phyloP scores from a whole-genome alignment of 2,329 filamentous ascomycete genomes.

The Fusarium sp. region DNA sequence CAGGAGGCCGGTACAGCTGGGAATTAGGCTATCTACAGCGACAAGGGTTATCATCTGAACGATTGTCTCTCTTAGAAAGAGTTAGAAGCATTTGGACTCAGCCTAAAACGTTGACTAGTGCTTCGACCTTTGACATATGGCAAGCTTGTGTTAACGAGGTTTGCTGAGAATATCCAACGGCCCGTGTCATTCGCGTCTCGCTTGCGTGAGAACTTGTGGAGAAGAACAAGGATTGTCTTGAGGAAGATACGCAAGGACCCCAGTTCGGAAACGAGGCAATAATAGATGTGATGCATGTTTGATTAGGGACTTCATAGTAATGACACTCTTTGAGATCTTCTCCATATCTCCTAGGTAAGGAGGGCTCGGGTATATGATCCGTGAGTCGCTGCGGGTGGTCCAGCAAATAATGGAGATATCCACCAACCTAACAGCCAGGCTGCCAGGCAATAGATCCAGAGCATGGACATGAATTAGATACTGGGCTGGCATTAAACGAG shows the following conservation, averaged over 20 bases:
- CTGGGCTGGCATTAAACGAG: not conserved
- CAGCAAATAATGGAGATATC: not conserved
- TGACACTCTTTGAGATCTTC: slow-evolving; percentile 3
- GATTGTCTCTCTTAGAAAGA: not conserved
- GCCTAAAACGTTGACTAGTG: slow-evolving; percentile 4
- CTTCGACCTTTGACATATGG: slow-evolving; percentile 1
- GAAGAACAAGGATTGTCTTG: not conserved
- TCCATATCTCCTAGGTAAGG: slow-evolving; percentile 1
- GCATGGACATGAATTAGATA: not conserved
- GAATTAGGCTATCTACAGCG: not conserved
- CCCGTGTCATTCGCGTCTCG: slow-evolving; percentile 13
- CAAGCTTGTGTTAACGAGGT: slow-evolving; percentile 8
- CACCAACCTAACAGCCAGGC: not conserved
- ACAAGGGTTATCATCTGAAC: not conserved
- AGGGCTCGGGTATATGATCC: slow-evolving; percentile 2
- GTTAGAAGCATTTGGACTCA: not conserved
- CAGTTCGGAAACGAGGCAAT: not conserved
- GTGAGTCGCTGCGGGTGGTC: not conserved
- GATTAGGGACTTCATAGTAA: slow-evolving; percentile 13
- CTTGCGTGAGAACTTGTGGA: slow-evolving; percentile 2
- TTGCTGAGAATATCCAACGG: slow-evolving; percentile 9
- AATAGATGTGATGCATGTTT: slow-evolving; percentile 29
- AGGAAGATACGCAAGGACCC: not conserved
- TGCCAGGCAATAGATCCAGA: not conserved
- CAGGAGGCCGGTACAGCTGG: not conserved